Percentiles rank a stretch among this genome's conserved stretches.
Evolutionary conservation across 192 early-diverging fungal genomes (phyloP).

Genomic region (Phlyctochytrium planicorne): DNA sequence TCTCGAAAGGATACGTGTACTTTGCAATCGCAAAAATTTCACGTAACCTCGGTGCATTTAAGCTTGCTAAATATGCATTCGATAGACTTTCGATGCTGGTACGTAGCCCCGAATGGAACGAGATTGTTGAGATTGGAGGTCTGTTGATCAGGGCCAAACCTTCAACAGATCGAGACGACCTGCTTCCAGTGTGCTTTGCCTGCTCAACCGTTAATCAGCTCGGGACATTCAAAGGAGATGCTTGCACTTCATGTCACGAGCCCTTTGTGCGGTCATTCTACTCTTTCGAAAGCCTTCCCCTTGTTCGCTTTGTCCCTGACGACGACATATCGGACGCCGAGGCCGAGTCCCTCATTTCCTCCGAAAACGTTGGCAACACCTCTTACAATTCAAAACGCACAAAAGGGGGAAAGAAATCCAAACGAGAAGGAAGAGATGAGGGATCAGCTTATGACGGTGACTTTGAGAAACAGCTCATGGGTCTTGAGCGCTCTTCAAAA

Average conservation of each 20-base stretch:
- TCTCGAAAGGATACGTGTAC: constrained; percentile 47
- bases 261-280: constrained; percentile 50
- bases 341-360: constrained; percentile 28
- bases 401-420: not conserved
- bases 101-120: constrained; percentile 46
- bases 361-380: not conserved
- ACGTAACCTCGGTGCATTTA: constrained; percentile 39
- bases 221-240: constrained; percentile 41
- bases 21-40: constrained; percentile 55
- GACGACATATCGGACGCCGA: constrained; percentile 45
- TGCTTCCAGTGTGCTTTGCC: constrained; percentile 41
- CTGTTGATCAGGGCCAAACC: constrained; percentile 47
- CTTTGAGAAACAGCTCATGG: constrained; percentile 33
- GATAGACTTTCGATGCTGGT: constrained; percentile 44
- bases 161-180: constrained; percentile 41
- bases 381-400: not conserved
- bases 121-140: constrained; percentile 45
- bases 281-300: constrained; percentile 54
- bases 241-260: constrained; percentile 47
- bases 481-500: constrained; percentile 25
- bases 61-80: constrained; percentile 44
- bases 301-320: constrained; percentile 46
- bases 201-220: constrained; percentile 50
- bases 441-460: constrained; percentile 23
- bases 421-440: constrained; percentile 13